A percentile compares a stretch with the other conserved stretches of the same genome.
phyloP scores from a whole-genome alignment of 2,329 filamentous ascomycete species.

The Aspergillus sp. region DNA sequence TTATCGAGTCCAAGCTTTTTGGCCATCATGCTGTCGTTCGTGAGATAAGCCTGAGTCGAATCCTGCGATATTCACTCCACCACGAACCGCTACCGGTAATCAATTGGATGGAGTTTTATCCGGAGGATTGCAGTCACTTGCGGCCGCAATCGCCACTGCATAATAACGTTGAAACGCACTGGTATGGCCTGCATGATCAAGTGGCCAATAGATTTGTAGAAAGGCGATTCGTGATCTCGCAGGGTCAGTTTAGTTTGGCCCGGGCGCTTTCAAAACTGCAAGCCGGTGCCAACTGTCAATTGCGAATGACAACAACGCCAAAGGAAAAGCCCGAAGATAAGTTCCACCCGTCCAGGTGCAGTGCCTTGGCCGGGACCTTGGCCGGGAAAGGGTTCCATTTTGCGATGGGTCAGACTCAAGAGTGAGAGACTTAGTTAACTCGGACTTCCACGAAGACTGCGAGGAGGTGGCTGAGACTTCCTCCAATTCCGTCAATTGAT shows the following conservation, averaged over 20 bases:
- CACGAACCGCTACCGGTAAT: background rate
- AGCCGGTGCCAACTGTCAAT: conserved; percentile 4
- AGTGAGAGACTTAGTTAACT: background rate
- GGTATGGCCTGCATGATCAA: conserved; percentile 11
- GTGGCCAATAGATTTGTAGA: background rate
- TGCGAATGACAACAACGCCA: background rate
- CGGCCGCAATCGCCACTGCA: background rate
- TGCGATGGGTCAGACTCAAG: background rate
- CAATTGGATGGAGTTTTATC: conserved; percentile 1
- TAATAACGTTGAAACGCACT: conserved; percentile 11
- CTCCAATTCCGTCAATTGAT: background rate
- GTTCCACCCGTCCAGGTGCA: background rate
- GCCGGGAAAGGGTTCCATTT: background rate
- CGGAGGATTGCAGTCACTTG: background rate
- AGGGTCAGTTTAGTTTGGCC: background rate
- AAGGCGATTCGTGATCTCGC: background rate
- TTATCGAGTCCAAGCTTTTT: background rate
- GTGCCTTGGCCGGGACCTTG: background rate
- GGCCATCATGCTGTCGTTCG: background rate
- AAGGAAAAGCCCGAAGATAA: background rate
- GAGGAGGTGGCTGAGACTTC: conserved; percentile 1
- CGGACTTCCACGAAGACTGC: background rate
- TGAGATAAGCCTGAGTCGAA: background rate
- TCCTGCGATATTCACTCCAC: conserved; percentile 1
- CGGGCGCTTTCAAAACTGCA: background rate